Evolutionary conservation across 169 alveolate species (phyloP).

Genomic region (Eimeria falciformis): DNA sequence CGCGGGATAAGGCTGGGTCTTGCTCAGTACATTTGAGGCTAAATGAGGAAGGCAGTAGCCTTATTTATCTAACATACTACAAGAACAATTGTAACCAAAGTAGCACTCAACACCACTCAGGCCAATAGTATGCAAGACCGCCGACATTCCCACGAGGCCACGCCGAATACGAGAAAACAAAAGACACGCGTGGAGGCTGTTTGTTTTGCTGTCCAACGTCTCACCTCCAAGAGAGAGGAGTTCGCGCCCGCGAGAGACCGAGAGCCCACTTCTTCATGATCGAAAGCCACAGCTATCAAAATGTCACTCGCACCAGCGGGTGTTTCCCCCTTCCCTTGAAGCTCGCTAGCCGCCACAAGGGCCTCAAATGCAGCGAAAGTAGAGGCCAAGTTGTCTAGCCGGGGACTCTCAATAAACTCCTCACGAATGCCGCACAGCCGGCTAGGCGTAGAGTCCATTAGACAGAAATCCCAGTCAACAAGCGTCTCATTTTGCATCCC

Average conservation of each 20-base stretch:
- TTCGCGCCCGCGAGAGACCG: constrained; percentile 94
- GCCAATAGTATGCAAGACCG: no score
- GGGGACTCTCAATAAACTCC: constrained; percentile 94
- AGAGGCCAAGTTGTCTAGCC: constrained; percentile 94
- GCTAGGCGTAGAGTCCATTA: constrained; percentile 93
- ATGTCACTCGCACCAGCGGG: constrained; percentile 63
- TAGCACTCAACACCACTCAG: no score
- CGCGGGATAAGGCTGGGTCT: no score
- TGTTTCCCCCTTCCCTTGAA: not conserved
- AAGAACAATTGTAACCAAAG: no score
- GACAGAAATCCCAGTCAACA: constrained; percentile 89
- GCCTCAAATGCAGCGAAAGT: constrained; percentile 92
- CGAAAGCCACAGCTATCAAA: constrained; percentile 89
- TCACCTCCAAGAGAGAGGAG: constrained; percentile 70
- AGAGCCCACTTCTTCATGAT: constrained; percentile 97
- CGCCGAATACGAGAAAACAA: no score
- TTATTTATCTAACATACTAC: no score
- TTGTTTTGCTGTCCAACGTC: no score
- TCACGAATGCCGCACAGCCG: constrained; percentile 91
- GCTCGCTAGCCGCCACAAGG: constrained; percentile 71
- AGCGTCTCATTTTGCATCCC: constrained; percentile 63
- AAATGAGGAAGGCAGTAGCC: no score
- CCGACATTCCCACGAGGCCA: no score
- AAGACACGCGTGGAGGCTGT: no score
- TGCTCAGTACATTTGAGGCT: no score